Base-by-base conservation (phyloP, 805 yeast species). In the Saccharomycopsis malanga region DNA sequence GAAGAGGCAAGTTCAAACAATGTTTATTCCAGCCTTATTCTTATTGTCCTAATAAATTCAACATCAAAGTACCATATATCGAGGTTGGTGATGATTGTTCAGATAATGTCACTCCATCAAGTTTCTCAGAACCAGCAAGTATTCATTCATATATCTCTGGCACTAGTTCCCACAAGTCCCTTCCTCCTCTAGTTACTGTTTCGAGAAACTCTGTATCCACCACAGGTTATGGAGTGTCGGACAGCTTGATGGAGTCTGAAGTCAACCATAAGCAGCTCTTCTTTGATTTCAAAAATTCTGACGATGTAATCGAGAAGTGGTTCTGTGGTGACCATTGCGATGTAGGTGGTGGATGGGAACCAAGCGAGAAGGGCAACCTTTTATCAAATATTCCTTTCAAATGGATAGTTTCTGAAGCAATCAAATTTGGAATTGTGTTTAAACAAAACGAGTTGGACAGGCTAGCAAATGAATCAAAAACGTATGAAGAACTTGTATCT, bases 311-410 rank as follows among this genome's bases (percentile, higher is more conserved):
- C 14, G 87, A 81, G 55, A 57, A 75, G 36, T 81, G 82, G 81
- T 81, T 81, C 55, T 76, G 83, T 1, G 88, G 87, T 2, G 76
- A 77, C 56, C 87, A 81, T 60, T 68, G 81, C 7, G 87, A 81
- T 60, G 63, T 77, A 55, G 87, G 87, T 2, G 87, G 87, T 2
- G 83, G 83, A 0, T 80, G 83, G 81, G 59, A 66, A 1, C 60
- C 66, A 3, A 80, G 75, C 57, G 29, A 49, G 0, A 57, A 65
- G 41, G 76, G 76, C 1, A 71, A 74, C 36, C 56, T 60, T 20
- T 50, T 76, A 14, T 68, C 83, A 0, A 71, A 76, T 53, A 52
- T 78, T 14, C 64, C 86, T 0, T 61, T 81, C 21, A 66, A 81
- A 50, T 81, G 87, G 87, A 75, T 81, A 59, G 49, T 81, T 10